phyloP scores from a whole-genome alignment of 352 stramenopile genomes.

The Paralagenidium karlingii region DNA sequence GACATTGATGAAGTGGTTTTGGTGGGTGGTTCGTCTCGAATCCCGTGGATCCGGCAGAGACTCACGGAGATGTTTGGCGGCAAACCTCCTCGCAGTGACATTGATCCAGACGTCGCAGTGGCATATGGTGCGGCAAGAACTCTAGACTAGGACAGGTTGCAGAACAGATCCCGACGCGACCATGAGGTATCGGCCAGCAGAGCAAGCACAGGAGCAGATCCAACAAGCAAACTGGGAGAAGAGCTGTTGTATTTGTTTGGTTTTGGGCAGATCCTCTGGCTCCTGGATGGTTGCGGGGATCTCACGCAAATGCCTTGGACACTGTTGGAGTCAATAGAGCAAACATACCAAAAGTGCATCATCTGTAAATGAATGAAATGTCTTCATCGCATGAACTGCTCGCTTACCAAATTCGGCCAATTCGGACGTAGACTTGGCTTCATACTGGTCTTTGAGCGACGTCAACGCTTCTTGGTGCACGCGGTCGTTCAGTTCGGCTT shows the following conservation, averaged over 20 bases:
- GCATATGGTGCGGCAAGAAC: constrained; percentile 44
- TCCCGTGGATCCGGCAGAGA: constrained; percentile 35
- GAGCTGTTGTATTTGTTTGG: too few species aligned
- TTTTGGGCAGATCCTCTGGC: too few species aligned
- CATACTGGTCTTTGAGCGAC: constrained; percentile 14
- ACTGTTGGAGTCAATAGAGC: too few species aligned
- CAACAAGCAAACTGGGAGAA: too few species aligned
- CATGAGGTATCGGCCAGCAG: too few species aligned
- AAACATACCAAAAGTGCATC: too few species aligned
- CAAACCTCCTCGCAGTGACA: constrained; percentile 25
- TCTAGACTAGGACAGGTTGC: constrained; percentile 34
- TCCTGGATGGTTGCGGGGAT: too few species aligned
- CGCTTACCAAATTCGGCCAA: constrained; percentile 13
- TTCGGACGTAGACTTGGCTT: constrained; percentile 10
- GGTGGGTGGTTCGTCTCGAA: constrained; percentile 35
- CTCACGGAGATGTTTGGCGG: constrained; percentile 35
- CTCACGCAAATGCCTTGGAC: too few species aligned
- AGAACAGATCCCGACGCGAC: too few species aligned
- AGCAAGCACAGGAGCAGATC: too few species aligned
- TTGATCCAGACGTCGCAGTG: constrained; percentile 58
- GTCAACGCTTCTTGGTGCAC: constrained; percentile 22
- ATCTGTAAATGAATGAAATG: too few species aligned
- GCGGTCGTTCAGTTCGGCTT: constrained; percentile 39
- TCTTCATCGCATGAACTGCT: too few species aligned
- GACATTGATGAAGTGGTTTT: constrained; percentile 48